Evolutionary conservation across 1,284 basidiomycete species (phyloP).

Genomic region (Tilletia indica): DNA sequence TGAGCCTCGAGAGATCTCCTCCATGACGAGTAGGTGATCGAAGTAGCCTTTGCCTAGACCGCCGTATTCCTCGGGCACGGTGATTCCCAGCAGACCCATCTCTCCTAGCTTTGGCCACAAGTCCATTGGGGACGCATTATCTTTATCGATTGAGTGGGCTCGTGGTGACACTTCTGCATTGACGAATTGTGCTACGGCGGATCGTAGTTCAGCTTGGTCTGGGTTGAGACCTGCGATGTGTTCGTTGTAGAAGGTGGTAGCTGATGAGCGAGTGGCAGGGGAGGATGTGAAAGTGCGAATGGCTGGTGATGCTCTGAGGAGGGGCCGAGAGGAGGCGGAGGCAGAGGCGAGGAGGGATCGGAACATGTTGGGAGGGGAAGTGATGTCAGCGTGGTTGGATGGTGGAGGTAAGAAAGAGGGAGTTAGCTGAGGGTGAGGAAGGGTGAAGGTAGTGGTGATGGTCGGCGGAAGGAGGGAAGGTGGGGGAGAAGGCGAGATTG

Average conservation of each 20-base stretch:
- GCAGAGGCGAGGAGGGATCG: not conserved
- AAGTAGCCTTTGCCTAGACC: conserved; percentile 45
- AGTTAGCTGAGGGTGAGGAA: too few relatives aligned
- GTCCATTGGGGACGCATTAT: conserved; percentile 37
- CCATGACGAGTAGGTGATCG: conserved; percentile 49
- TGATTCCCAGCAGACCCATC: conserved; percentile 48
- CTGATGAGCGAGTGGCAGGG: not conserved
- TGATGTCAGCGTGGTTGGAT: too few relatives aligned
- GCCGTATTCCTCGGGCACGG: conserved; percentile 41
- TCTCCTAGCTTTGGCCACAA: conserved; percentile 46
- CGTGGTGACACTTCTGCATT: conserved; percentile 32
- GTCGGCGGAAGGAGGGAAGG: not conserved
- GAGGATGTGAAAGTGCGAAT: not conserved
- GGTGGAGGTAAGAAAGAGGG: too few relatives aligned
- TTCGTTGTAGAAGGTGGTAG: conserved; percentile 36
- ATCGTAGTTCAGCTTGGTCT: conserved; percentile 36
- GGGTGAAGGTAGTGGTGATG: too few relatives aligned
- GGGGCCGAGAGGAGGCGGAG: not conserved
- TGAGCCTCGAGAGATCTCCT: conserved; percentile 77
- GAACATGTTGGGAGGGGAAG: not conserved
- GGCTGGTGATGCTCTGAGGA: not conserved
- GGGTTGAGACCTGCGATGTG: conserved; percentile 36
- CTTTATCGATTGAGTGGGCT: conserved; percentile 35
- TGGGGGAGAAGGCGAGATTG: not conserved
- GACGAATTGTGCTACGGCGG: conserved; percentile 36